Base-by-base conservation (phyloP, 148 eudicot genomes). In the Mesembryanthemum crystallinum region DNA sequence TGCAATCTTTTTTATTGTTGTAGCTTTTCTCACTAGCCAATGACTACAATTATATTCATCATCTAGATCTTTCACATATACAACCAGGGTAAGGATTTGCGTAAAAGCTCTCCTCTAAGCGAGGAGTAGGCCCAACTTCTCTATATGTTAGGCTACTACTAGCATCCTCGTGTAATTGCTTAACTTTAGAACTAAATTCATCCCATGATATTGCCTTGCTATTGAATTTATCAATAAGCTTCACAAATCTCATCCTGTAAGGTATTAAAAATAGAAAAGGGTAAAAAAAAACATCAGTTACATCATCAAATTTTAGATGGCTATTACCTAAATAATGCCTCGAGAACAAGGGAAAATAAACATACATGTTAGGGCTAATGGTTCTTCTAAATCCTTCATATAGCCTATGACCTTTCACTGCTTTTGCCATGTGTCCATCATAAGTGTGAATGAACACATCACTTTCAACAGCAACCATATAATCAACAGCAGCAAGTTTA, bases 391-490 rank as follows among this genome's bases (percentile, higher is more conserved):
- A 92, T 12, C 92, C 97, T 78, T 88, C 83, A 51, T 87, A 89
- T 77, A 70, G 78, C 63, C 94, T 43, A 58, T 92, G 97, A 54
- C 97, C 97, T 66, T 84, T 91, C 42, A 92, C 97, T 6, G 87
- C 92, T 78, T 92, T 92, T 2, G 97, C 97, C 97, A 92, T 89
- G 60, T 92, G 87, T 72, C 97, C 97, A 43, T 89, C 89, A 30
- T 88, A 92, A 0, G 92, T 89, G 82, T 89, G 88, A 3, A 83
- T 78, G 72, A 92, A 92, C 8, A 87, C 90, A 63, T 92, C 94
- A 20, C 91, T 90, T 14, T 90, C 87, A 39, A 87, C 73, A 1
- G 97, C 94, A 20, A 90, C 82, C 14, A 82, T 76, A 20, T 92
- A 86, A 59, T 92, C 94, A 20, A 92, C 55, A 15, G 94, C 92